Evolutionary conservation across 2,329 filamentous ascomycete genomes (phyloP).

Genomic region (Fragosphaeria purpurea): DNA sequence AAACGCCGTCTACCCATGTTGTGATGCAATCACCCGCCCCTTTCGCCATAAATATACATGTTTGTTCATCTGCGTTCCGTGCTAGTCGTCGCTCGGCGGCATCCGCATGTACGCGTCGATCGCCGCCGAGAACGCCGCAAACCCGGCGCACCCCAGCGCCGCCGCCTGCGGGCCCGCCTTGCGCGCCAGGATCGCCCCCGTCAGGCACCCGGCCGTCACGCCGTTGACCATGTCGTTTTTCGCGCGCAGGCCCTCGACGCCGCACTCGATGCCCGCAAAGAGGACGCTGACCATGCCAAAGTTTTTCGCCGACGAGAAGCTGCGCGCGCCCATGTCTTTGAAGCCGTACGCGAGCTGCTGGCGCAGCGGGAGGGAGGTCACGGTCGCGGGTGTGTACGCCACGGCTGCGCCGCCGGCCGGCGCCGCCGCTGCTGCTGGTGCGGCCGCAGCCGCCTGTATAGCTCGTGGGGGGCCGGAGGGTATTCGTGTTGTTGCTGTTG

Average conservation of each 20-base stretch:
- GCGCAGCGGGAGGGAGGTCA: conserved; percentile 62
- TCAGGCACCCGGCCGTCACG: conserved; percentile 78
- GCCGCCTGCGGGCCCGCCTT: conserved; percentile 85
- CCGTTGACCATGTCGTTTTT: conserved; percentile 93
- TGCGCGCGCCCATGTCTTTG: conserved; percentile 86
- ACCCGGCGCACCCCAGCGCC: conserved; percentile 78
- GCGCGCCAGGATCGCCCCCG: conserved; percentile 77
- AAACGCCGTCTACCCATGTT: conserved; percentile 1
- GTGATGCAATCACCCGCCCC: too few species aligned
- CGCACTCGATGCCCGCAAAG: conserved; percentile 89
- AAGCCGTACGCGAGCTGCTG: conserved; percentile 80
- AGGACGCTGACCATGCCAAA: conserved; percentile 89
- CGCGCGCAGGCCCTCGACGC: conserved; percentile 81
- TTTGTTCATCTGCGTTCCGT: neutral
- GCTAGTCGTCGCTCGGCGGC: conserved; percentile 49
- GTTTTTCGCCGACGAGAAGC: conserved; percentile 78
- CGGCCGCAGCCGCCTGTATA: neutral
- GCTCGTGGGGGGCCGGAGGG: neutral
- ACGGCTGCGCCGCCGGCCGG: conserved; percentile 14
- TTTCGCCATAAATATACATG: too few species aligned
- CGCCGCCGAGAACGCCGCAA: conserved; percentile 83
- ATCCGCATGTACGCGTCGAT: conserved; percentile 88
- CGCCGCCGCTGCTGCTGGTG: neutral
- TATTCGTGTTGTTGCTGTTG: neutral
- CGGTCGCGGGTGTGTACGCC: conserved; percentile 18